A percentile compares a stretch with the other conserved stretches of the same genome.
Evolutionary conservation across 2,329 filamentous ascomycete species (phyloP).

Genomic region (Colletotrichum theobromicola): DNA sequence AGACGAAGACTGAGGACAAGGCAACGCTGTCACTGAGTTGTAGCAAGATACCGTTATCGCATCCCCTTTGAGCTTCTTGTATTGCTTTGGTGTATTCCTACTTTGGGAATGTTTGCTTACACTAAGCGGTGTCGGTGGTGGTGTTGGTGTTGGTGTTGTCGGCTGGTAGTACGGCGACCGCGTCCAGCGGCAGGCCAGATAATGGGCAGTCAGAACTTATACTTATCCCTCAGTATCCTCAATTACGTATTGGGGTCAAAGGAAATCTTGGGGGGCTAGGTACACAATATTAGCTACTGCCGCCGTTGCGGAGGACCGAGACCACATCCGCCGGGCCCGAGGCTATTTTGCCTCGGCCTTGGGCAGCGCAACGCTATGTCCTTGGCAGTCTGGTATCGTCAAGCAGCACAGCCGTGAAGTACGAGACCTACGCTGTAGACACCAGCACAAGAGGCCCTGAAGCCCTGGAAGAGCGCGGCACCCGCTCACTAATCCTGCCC

Average conservation of each 20-base stretch:
- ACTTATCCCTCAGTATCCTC: not conserved
- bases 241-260: not conserved
- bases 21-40: not conserved
- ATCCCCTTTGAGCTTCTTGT: not conserved
- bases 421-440: not conserved
- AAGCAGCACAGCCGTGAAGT: not conserved
- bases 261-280: not conserved
- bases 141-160: no score
- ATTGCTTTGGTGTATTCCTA: not conserved
- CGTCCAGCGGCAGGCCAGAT: not conserved
- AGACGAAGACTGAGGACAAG: not conserved
- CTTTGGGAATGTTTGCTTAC: not conserved
- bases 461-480: not conserved
- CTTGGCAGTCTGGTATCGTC: not conserved
- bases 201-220: not conserved
- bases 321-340: constrained; percentile 6
- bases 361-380: not conserved
- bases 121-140: not conserved
- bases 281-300: not conserved
- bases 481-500: not conserved
- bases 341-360: constrained; percentile 4
- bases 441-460: not conserved
- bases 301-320: constrained; percentile 4
- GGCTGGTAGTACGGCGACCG: not conserved
- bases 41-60: not conserved